Conservation (phyloP, 2,329 filamentous ascomycete genomes). For the Penicillium sclerotigenum region DNA sequence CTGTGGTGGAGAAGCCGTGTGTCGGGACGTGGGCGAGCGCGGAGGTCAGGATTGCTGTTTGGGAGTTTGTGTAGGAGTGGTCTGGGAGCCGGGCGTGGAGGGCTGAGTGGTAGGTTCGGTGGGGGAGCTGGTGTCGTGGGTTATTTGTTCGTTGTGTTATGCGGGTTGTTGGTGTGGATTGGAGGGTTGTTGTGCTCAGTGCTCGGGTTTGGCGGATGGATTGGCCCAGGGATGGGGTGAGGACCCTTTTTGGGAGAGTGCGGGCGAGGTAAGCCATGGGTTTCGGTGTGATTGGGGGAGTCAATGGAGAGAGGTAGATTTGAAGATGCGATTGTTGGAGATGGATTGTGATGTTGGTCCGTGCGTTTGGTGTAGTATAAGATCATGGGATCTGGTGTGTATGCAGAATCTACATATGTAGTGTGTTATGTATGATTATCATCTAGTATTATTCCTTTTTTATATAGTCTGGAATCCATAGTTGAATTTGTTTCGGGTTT, state of each 20-base stretch:
- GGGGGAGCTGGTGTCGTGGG: neutral
- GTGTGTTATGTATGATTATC: neutral
- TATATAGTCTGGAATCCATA: neutral
- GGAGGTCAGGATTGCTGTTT: constrained; percentile 75
- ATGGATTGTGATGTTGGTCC: constrained; percentile 3
- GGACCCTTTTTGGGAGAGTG: constrained; percentile 1
- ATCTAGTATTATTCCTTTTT: neutral
- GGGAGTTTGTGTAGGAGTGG: constrained; percentile 62
- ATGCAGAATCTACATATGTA: neutral
- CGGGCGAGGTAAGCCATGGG: constrained; percentile 16
- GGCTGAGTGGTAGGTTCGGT: constrained; percentile 66
- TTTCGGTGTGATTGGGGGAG: neutral
- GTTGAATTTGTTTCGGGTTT: neutral
- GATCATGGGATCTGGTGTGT: neutral
- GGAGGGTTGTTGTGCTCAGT: neutral
- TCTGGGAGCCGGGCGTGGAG: constrained; percentile 58
- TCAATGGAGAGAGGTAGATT: neutral
- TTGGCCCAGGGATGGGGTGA: neutral
- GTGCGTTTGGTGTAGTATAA: constrained; percentile 1
- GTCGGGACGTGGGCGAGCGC: constrained; percentile 73
- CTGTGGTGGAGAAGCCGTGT: constrained; percentile 74
- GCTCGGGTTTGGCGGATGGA: neutral
- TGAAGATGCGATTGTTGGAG: constrained; percentile 2
- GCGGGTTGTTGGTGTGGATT: neutral
- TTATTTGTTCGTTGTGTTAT: neutral